Evolutionary conservation across 1,284 basidiomycete species (phyloP), one percentile per base, ranked within the genome.

Genomic region (Vanrija sp.): DNA sequence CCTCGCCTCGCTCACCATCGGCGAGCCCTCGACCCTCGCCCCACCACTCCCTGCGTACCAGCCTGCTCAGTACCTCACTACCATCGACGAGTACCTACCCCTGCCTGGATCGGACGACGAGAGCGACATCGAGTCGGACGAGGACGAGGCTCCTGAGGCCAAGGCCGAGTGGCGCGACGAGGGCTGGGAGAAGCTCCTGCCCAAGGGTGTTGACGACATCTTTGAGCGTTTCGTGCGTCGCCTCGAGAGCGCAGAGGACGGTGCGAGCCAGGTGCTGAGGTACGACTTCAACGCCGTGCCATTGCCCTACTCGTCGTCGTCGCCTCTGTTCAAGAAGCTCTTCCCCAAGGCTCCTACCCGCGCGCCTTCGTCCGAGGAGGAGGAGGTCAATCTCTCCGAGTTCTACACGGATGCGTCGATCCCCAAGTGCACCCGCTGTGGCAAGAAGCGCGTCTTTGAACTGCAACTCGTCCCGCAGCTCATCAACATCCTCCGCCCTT

Each of bases 281-380:
- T 77, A 77, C 54, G 76, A 77, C 53, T 69, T 77, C 23, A 70
- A 68, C 38, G 68, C 71, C 16, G 60, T 71, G 6, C 76, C 76
- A 3, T 53, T 77, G 15, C 71, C 75, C 2, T 77, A 77, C 59
- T 70, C 69, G 3, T 65, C 66, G 9, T 59, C 57, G 12, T 76
- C 75, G 6, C 58, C 66, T 2, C 65, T 76, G 6, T 74, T 65
- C 60, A 59, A 67, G 39, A 51, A 63, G 45, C 64, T 77, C 10
- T 77, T 75, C 65, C 70, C 72, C 6, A 62, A 58, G 10, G 64
- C 64, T 20, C 61, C 71, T 3, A 45, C 49, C 10, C 46, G 47
- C 18, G 46, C 47, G 2, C 49, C 54, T 3, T 58, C 62, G 24
- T 64, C 61, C 38, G 73, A 73, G 42, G 69, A 74, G 23, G 69